Base-by-base conservation (phyloP, 176 grass and related monocot genomes). In the Juncus effusus region DNA sequence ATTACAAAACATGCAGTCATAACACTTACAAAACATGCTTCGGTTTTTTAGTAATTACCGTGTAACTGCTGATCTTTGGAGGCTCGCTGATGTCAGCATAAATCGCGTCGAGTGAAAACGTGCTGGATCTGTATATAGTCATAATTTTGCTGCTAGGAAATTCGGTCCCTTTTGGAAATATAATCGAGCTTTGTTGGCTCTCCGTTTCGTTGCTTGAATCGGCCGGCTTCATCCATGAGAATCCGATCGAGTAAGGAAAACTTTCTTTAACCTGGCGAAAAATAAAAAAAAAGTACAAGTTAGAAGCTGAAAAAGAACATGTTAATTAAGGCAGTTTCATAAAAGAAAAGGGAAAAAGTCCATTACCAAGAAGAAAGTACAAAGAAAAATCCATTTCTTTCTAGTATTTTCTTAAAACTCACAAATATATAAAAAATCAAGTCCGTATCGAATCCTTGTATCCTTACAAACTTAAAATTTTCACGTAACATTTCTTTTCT, bases 181-280 rank as follows among this genome's bases (percentile, higher is more conserved):
- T 80, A 59, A 89, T 3, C 10, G 78, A 77, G 74, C 52, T 66
- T 14, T 88, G 84, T 49, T 75, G 69, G 36, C 56, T 69, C 15
- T 78, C 76, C 0, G 40, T 11, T 88, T 45, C 72, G 51, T 77
- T 80, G 72, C 81, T 77, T 40, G 81, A 60, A 45, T 89, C 93
- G 13, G 71, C 4, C 41, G 35, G 61, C 39, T 69, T 75, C 28
- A 86, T 97, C 82, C 85, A 92, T 7, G 88, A 83, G 58, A 97
- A 77, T 35, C 76, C 82, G 53, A 97, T 82, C 59, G 88, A 68
- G 58, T 92, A 97, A 49, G 88, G 88, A 69, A 84, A 92, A 4
- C 77, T 85, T 12, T 97, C 94, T 62, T 84, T 77, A 69, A 97
- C 80, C 94, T 89, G 64, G 13, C 41, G 64, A 62, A 50, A 19